Percentiles rank a stretch among this genome's conserved stretches.
Evolutionary conservation across 2,329 filamentous ascomycete species (phyloP).

Genomic region (Beauveria asiatica): DNA sequence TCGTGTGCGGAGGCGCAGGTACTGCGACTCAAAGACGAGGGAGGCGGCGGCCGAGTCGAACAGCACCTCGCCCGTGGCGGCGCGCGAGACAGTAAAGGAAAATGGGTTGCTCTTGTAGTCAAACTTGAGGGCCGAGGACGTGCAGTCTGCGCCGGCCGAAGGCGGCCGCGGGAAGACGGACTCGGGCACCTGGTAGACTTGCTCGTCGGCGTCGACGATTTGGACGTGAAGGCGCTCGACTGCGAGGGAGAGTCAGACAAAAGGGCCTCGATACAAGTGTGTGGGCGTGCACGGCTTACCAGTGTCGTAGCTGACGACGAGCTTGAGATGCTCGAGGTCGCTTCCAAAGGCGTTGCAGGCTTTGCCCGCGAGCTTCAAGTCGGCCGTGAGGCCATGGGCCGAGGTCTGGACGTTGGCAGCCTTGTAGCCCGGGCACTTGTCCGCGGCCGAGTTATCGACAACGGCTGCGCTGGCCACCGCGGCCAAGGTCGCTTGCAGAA

Average conservation of each 20-base stretch:
- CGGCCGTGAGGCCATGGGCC: conserved; percentile 39
- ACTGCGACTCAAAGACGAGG: conserved; percentile 67
- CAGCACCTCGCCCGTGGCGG: conserved; percentile 33
- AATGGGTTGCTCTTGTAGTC: conserved; percentile 41
- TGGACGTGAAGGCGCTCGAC: conserved; percentile 61
- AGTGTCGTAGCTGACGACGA: conserved; percentile 60
- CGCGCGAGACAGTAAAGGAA: conserved; percentile 47
- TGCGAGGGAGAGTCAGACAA: conserved; percentile 19
- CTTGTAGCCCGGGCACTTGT: conserved; percentile 53
- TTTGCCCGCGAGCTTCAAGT: conserved; percentile 18
- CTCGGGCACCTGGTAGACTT: conserved; percentile 63
- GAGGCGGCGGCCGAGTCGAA: conserved; percentile 58
- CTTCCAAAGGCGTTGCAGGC: conserved; percentile 18
- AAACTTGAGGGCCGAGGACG: conserved; percentile 35
- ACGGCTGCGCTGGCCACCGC: neutral
- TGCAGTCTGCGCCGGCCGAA: conserved; percentile 19
- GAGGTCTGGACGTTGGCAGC: conserved; percentile 47
- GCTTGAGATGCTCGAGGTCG: conserved; percentile 22
- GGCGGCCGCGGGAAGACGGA: conserved; percentile 52
- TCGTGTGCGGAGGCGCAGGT: conserved; percentile 58
- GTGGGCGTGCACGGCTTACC: conserved; percentile 39
- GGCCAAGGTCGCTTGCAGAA: neutral
- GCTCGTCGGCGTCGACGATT: conserved; percentile 56
- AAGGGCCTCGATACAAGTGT: neutral
- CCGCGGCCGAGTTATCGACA: neutral